Evolutionary conservation across 2,329 filamentous ascomycete species (phyloP), one percentile per base, ranked within the genome.

Genomic region (Mariannaea elegans): DNA sequence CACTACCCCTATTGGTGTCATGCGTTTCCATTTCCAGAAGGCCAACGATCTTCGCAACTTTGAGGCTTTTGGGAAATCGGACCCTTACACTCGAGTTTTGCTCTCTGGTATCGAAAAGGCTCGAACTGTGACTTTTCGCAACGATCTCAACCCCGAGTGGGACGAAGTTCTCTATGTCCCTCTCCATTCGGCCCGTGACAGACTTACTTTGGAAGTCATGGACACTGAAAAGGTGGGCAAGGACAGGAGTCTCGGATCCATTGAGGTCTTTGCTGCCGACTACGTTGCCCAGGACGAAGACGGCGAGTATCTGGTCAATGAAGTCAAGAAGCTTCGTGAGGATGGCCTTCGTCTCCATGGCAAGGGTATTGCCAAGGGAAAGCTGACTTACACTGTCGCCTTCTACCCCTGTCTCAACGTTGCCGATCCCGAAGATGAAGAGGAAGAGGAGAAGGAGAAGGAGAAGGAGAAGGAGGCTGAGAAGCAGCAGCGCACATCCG

Each of bases 131-230:
- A 98, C 94, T 0, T 97, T 95, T 82, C 89, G 93, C 74, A 99
- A 97, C 78, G 96, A 97, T 63, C 87, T 99, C 58, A 93, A 97
- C 73, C 95, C 95, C 2, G 91, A 95, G 52, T 99, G 92, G 89
- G 93, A 99, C 71, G 95, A 99, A 77, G 89, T 99, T 21, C 85
- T 97, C 19, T 99, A 99, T 72, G 85, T 99, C 1, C 94, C 96
- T 1, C 86, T 99, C 57, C 94, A 97, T 75, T 93, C 90, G 7
- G 71, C 85, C 13, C 90, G 92, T 29, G 95, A 99, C 75, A 93
- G 91, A 71, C 81, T 99, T 27, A 88, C 89, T 1, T 79, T 99
- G 16, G 95, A 99, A 76, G 93, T 98, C 65, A 97, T 99, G 94
- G 95, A 99, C 70, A 88, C 95, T 62, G 95, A 99, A 77, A 94